A percentile compares a stretch with the other conserved stretches of the same genome.
Evolutionary conservation across 1,284 basidiomycete genomes (phyloP).

Genomic region (Apiotrichum gracile): DNA sequence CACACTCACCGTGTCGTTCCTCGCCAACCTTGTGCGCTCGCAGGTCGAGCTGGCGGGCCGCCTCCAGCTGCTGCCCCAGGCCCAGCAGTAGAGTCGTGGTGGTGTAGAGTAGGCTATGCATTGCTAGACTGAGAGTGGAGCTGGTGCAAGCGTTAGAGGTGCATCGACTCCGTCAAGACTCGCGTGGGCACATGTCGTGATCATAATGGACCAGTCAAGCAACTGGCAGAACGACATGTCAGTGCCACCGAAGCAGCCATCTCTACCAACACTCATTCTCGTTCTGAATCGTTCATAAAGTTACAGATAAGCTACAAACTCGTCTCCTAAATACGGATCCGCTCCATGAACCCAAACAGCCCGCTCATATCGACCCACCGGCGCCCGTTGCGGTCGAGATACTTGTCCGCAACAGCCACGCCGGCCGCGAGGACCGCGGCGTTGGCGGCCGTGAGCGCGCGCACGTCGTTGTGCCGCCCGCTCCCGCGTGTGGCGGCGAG

Average conservation of each 20-base stretch:
- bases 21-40: constrained; percentile 86
- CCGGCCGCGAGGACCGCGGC: constrained; percentile 51
- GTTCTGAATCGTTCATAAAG: not conserved
- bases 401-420: constrained; percentile 60
- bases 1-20: constrained; percentile 88
- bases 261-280: too few relatives aligned
- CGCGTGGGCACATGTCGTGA: too few relatives aligned
- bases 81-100: constrained; percentile 11
- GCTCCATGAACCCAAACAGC: constrained; percentile 70
- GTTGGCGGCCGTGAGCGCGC: constrained; percentile 54
- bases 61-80: constrained; percentile 63
- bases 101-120: not conserved
- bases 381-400: constrained; percentile 74
- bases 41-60: constrained; percentile 91
- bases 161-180: too few relatives aligned
- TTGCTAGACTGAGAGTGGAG: not conserved
- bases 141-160: not conserved
- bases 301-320: not conserved
- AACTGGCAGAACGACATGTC: too few relatives aligned
- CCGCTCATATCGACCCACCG: constrained; percentile 74
- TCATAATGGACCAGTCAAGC: too few relatives aligned
- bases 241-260: too few relatives aligned
- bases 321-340: constrained; percentile 21
- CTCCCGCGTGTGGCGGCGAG: constrained; percentile 53
- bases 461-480: constrained; percentile 57